These are phyloP conservation scores for Arachis hypogaea DNA, from an alignment of 306 rosid genomes.

Conservation along the genomic window DNA sequence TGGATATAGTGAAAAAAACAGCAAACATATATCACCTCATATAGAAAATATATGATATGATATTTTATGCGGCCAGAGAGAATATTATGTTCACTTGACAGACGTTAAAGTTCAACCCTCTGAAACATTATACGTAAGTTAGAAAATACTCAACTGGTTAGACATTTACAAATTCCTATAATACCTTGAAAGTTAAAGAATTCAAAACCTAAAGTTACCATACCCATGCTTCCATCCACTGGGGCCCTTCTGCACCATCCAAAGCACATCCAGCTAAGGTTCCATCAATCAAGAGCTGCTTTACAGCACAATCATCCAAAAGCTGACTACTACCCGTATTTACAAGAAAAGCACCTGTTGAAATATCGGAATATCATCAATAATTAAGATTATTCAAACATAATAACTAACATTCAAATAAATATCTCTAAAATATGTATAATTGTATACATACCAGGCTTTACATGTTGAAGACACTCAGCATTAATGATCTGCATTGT, in stretches of 20 bases:
- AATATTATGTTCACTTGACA: conserved; percentile 23
- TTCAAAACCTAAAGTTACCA: conserved; percentile 39
- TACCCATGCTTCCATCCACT: conserved; percentile 99
- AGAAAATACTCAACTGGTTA: conserved; percentile 3
- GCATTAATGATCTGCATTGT: conserved; percentile 89
- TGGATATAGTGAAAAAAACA: conserved; percentile 4
- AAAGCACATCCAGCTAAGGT: conserved; percentile 98
- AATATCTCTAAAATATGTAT: conserved; percentile 2
- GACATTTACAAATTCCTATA: conserved; percentile 17
- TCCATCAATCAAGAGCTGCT: conserved; percentile 97
- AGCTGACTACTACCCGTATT: conserved; percentile 95
- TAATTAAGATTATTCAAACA: conserved; percentile 22
- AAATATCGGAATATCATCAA: conserved; percentile 34
- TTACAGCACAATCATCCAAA: conserved; percentile 96
- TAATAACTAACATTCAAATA: conserved; percentile 17
- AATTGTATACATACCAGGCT: conserved; percentile 67
- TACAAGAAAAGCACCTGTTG: conserved; percentile 91
- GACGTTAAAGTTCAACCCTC: conserved; percentile 10
- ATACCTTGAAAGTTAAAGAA: conserved; percentile 28
- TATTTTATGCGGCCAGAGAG: conserved; percentile 5
- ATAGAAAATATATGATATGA: conserved; percentile 1
- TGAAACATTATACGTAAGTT: conserved; percentile 19
- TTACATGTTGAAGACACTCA: conserved; percentile 89
- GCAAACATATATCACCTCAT: conserved; percentile 14
- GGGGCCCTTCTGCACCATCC: conserved; percentile 99